Evolutionary conservation across 2,329 filamentous ascomycete genomes (phyloP).

Genomic region (Pseudomassariella vexata): DNA sequence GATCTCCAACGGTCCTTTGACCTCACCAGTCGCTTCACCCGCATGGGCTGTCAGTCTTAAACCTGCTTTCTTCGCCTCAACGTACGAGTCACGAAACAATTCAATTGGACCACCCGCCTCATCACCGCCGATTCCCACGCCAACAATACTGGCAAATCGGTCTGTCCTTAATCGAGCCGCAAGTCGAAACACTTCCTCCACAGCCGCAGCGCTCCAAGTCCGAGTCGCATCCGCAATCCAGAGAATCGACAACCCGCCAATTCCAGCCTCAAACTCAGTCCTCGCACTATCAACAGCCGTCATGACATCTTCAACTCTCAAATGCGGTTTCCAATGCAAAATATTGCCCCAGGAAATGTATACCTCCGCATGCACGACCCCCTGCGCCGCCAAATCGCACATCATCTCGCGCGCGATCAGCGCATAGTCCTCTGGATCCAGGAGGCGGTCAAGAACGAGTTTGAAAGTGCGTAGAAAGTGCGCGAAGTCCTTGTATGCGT

Average conservation of each 20-base stretch:
- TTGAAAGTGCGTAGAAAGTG: conserved; percentile 10
- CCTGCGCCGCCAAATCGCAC: conserved; percentile 7
- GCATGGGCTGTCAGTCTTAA: conserved; percentile 11
- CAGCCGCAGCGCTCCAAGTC: conserved; percentile 8
- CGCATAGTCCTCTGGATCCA: conserved; percentile 9
- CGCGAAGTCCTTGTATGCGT: conserved; percentile 9
- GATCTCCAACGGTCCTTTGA: conserved; percentile 9
- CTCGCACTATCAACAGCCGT: conserved; percentile 7
- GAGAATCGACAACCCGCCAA: conserved; percentile 4
- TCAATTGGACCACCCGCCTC: conserved; percentile 8
- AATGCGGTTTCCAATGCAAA: conserved; percentile 9
- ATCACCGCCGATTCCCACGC: conserved; percentile 11
- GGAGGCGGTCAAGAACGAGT: conserved; percentile 10
- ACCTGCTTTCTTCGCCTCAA: conserved; percentile 8
- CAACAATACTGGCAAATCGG: conserved; percentile 9
- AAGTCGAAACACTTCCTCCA: conserved; percentile 7
- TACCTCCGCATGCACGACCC: conserved; percentile 11
- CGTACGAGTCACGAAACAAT: conserved; percentile 10
- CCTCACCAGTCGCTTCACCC: conserved; percentile 10
- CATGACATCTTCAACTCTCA: conserved; percentile 11
- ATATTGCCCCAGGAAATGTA: conserved; percentile 12
- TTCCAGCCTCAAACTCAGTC: conserved; percentile 2
- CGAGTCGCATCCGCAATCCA: conserved; percentile 10
- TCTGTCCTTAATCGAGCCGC: conserved; percentile 7
- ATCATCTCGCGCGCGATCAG: conserved; percentile 9